These are phyloP conservation scores for Clonostachys rhizophaga DNA, from an alignment of 2,329 filamentous ascomycete species.

Conservation along the genomic window DNA sequence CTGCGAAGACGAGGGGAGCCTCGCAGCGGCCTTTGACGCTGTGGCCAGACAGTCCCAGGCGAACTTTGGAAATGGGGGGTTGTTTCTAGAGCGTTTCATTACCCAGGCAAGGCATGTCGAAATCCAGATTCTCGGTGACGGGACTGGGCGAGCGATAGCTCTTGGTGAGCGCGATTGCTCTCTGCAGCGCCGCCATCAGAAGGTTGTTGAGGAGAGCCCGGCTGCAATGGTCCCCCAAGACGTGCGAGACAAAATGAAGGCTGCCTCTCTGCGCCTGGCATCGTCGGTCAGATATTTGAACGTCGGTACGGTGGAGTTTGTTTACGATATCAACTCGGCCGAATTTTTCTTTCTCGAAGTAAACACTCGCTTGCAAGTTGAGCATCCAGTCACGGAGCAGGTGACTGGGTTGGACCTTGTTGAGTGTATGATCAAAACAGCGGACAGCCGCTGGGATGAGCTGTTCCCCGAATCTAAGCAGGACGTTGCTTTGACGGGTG, in stretches of 20 bases:
- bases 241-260: conserved; percentile 24
- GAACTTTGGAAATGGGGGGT: conserved; percentile 32
- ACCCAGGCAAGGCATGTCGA: conserved; percentile 38
- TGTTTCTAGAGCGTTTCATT: conserved; percentile 36
- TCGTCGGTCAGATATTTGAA: conserved; percentile 28
- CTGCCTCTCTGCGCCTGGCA: conserved; percentile 27
- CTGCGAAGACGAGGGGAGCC: conserved; percentile 18
- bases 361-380: conserved; percentile 36
- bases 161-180: conserved; percentile 45
- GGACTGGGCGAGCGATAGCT: conserved; percentile 28
- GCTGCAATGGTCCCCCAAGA: conserved; percentile 21
- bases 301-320: conserved; percentile 37
- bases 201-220: conserved; percentile 43
- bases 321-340: conserved; percentile 18
- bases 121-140: conserved; percentile 43
- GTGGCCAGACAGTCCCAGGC: conserved; percentile 30
- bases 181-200: conserved; percentile 44
- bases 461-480: conserved; percentile 8
- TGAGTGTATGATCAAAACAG: conserved; percentile 35
- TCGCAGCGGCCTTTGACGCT: conserved; percentile 23
- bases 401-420: conserved; percentile 72
- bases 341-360: conserved; percentile 35
- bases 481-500: conserved; percentile 7
- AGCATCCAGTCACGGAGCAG: conserved; percentile 60
- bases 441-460: conserved; percentile 4